Conservation (phyloP, 2,329 filamentous ascomycete genomes). For the Fusarium avenaceum region DNA sequence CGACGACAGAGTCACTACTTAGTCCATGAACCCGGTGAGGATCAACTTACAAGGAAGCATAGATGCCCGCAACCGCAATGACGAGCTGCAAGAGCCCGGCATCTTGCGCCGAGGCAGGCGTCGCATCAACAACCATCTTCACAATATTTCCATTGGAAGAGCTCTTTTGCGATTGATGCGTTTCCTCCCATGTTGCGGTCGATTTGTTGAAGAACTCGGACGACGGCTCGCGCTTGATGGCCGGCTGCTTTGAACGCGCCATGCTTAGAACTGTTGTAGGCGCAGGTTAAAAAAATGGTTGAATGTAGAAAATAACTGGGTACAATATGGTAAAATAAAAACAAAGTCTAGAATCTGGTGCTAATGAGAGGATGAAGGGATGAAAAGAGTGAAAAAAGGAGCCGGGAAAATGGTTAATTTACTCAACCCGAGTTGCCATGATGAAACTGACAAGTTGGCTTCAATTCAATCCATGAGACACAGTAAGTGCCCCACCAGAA, state of each 20-base stretch:
- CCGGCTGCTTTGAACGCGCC: conserved; percentile 79
- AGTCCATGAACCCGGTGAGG: not conserved
- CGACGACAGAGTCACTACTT: conserved; percentile 9
- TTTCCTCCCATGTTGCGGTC: conserved; percentile 55
- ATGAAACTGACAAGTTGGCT: conserved; percentile 50
- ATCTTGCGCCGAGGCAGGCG: conserved; percentile 57
- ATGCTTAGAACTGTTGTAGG: conserved; percentile 57
- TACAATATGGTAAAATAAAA: not conserved
- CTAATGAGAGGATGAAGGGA: conserved; percentile 29
- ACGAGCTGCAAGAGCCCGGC: conserved; percentile 81
- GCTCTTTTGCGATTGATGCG: conserved; percentile 49
- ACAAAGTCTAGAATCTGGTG: not conserved
- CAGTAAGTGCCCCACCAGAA: conserved; percentile 28
- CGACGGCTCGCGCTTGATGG: conserved; percentile 74
- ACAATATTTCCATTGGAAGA: conserved; percentile 45
- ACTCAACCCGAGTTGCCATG: conserved; percentile 42
- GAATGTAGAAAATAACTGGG: not conserved
- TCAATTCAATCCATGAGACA: conserved; percentile 42
- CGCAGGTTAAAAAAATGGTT: not conserved
- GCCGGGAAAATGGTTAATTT: conserved; percentile 26
- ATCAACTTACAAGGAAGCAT: conserved; percentile 86
- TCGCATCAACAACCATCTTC: conserved; percentile 45
- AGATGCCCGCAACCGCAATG: conserved; percentile 93
- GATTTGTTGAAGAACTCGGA: conserved; percentile 73
- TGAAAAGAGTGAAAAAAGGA: conserved; percentile 28